Percentiles rank a stretch among this genome's conserved stretches.
phyloP scores from a whole-genome alignment of 768 basidiomycete species.

The Agrocybe praecox region DNA sequence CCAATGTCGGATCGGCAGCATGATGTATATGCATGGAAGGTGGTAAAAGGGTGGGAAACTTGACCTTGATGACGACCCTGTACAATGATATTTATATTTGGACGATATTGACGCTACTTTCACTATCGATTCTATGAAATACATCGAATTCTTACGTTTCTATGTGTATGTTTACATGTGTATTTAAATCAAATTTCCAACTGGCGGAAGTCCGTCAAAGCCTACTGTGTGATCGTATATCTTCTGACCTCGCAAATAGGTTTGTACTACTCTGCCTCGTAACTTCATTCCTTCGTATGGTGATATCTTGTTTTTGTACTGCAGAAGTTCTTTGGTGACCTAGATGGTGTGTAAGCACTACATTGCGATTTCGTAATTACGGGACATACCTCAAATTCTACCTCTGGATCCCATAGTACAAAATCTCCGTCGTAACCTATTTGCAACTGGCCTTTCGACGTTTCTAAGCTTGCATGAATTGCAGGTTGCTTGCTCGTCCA shows the following conservation, averaged over 20 bases:
- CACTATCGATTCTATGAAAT: neutral
- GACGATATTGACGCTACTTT: neutral
- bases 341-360: slow-evolving; percentile 25
- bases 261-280: slow-evolving; percentile 72
- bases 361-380: neutral
- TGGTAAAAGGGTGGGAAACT: slow-evolving; percentile 4
- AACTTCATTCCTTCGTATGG: slow-evolving; percentile 83
- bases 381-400: slow-evolving; percentile 39
- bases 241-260: slow-evolving; percentile 75
- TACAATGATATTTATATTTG: neutral
- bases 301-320: slow-evolving; percentile 94
- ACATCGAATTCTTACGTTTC: neutral
- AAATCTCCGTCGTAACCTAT: slow-evolving; percentile 87
- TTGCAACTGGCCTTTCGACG: slow-evolving; percentile 70
- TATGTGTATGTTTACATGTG: neutral
- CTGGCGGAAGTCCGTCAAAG: slow-evolving; percentile 33
- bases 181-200: slow-evolving; percentile 39
- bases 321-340: slow-evolving; percentile 73
- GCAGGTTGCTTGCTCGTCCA: slow-evolving; percentile 82
- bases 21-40: neutral
- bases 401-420: slow-evolving; percentile 70
- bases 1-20: slow-evolving; percentile 12
- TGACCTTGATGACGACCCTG: neutral
- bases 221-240: slow-evolving; percentile 57
- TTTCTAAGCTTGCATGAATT: slow-evolving; percentile 72